phyloP scores from a whole-genome alignment of 2,329 filamentous ascomycete species.

The Ophiocordyceps camponoti-leonardi region DNA sequence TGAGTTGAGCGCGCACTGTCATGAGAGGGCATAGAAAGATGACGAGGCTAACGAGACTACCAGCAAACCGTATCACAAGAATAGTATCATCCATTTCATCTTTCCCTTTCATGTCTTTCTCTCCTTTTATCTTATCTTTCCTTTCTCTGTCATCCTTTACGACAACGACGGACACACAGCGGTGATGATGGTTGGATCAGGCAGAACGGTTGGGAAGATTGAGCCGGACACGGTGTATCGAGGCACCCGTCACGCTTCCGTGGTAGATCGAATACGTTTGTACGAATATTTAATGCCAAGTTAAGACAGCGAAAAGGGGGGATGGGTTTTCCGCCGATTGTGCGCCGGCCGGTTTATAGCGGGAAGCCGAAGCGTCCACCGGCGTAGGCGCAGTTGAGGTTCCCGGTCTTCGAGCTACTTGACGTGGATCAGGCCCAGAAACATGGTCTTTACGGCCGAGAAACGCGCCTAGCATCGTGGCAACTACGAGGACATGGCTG shows the following conservation, averaged over 20 bases:
- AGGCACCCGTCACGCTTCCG: not conserved
- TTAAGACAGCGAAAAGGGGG: not conserved
- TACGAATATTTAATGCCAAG: not conserved
- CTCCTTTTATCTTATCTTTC: not conserved
- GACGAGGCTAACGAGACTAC: not conserved
- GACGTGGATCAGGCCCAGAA: too few relatives aligned
- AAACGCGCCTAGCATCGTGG: too few relatives aligned
- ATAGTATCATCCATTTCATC: constrained; percentile 5
- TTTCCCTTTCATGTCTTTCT: not conserved
- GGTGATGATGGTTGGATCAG: not conserved
- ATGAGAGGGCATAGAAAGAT: not conserved
- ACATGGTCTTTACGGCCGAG: too few relatives aligned
- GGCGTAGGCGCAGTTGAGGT: too few relatives aligned
- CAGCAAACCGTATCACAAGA: constrained; percentile 21
- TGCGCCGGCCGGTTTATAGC: not conserved
- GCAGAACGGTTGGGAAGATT: not conserved
- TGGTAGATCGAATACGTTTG: not conserved
- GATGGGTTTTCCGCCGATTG: not conserved
- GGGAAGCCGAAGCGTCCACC: too few relatives aligned
- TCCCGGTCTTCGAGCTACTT: too few relatives aligned
- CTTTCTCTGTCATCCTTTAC: constrained; percentile 12
- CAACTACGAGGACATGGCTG: too few relatives aligned
- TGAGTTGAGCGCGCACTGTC: constrained; percentile 23
- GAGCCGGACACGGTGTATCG: not conserved
- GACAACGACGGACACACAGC: constrained; percentile 9